A percentile compares a stretch with the other conserved stretches of the same genome.
Conservation (phyloP, 495 filamentous ascomycete species). For the Articulospora tetracladia region DNA sequence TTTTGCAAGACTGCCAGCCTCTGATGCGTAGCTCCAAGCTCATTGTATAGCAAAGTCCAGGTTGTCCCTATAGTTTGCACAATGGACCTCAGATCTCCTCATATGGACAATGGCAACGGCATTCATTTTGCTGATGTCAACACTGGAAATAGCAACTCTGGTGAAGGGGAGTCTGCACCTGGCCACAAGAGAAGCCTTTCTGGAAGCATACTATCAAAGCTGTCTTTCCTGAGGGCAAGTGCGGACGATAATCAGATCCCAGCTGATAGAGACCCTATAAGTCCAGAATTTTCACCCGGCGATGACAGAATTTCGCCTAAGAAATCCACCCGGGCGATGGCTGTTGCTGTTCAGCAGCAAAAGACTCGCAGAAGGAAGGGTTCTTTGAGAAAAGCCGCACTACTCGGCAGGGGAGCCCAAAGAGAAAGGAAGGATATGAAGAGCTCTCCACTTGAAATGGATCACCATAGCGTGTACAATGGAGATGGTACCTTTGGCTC, state of each 20-base stretch:
- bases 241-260: slow-evolving; percentile 37
- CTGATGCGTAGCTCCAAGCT: too few species aligned
- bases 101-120: neutral
- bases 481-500: slow-evolving; percentile 21
- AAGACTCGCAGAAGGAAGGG: slow-evolving; percentile 74
- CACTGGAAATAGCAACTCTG: neutral
- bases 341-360: slow-evolving; percentile 53
- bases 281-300: slow-evolving; percentile 17
- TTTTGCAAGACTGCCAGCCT: too few species aligned
- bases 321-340: slow-evolving; percentile 48
- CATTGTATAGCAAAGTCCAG: too few species aligned
- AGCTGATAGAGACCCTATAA: slow-evolving; percentile 38
- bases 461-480: slow-evolving; percentile 12
- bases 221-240: slow-evolving; percentile 59
- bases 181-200: slow-evolving; percentile 63
- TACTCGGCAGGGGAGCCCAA: slow-evolving; percentile 65
- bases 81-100: neutral
- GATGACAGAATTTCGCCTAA: slow-evolving; percentile 33
- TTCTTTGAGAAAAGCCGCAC: slow-evolving; percentile 74
- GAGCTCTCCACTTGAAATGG: slow-evolving; percentile 39
- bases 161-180: slow-evolving; percentile 12
- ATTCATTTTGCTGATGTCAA: slow-evolving; percentile 1
- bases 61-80: too few species aligned
- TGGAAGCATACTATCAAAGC: slow-evolving; percentile 55
- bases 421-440: slow-evolving; percentile 51